phyloP scores from a whole-genome alignment of 805 yeast genomes.

The Kluyveromyces starmeri region DNA sequence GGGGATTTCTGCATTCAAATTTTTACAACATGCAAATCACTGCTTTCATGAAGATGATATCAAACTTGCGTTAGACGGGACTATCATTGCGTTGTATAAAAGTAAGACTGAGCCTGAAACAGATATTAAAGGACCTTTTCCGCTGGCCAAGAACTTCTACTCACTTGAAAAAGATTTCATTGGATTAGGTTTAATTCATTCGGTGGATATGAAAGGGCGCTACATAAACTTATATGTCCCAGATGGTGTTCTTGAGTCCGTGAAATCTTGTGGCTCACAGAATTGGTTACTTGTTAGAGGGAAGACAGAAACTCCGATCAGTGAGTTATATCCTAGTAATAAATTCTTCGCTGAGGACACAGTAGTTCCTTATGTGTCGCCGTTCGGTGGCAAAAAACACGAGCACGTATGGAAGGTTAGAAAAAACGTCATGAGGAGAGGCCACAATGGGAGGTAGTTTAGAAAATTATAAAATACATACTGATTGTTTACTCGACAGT shows the following conservation, averaged over 20 bases:
- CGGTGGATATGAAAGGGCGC: constrained; percentile 36
- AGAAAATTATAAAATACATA: neutral
- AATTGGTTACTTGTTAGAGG: constrained; percentile 48
- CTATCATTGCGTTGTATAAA: constrained; percentile 28
- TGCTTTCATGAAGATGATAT: constrained; percentile 29
- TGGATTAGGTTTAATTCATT: constrained; percentile 52
- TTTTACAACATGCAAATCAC: constrained; percentile 27
- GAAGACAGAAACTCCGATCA: constrained; percentile 54
- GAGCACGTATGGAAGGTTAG: constrained; percentile 54
- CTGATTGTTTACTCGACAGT: neutral
- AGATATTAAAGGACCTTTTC: constrained; percentile 16
- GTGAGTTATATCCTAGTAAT: constrained; percentile 37
- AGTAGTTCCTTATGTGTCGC: constrained; percentile 39
- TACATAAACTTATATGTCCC: constrained; percentile 54
- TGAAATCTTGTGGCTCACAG: constrained; percentile 7
- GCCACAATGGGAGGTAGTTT: constrained; percentile 21
- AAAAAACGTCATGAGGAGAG: constrained; percentile 43
- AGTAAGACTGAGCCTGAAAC: constrained; percentile 9
- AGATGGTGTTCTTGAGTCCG: neutral
- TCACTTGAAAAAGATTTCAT: constrained; percentile 9
- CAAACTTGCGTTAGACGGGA: constrained; percentile 29
- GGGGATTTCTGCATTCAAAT: constrained; percentile 32
- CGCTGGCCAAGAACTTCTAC: constrained; percentile 13
- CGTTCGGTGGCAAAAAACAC: constrained; percentile 31
- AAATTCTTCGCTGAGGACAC: constrained; percentile 13